Conservation (phyloP, 192 early-diverging fungal genomes). For the Coemansia biformis region DNA sequence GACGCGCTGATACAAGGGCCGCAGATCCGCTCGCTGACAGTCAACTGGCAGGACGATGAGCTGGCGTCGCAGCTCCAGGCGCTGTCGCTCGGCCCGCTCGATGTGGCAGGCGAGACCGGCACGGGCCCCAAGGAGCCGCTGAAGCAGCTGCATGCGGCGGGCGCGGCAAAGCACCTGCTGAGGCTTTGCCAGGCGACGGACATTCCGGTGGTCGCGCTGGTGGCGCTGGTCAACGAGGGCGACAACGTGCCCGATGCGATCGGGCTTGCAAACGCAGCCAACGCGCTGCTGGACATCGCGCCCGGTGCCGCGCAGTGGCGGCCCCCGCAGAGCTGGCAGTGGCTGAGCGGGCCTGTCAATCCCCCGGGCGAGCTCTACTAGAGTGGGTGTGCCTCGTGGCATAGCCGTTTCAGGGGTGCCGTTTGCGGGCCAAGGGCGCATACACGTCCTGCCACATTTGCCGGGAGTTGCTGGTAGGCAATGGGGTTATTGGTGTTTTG, state of each 20-base stretch:
- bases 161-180: conserved; percentile 55
- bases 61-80: conserved; percentile 20
- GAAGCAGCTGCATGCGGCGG: conserved; percentile 55
- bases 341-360: conserved; percentile 29
- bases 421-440: no score
- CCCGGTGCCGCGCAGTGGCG: conserved; percentile 16
- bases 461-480: no score
- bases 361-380: conserved; percentile 24
- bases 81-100: conserved; percentile 19
- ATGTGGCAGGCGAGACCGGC: background rate
- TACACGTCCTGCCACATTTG: no score
- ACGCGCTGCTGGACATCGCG: conserved; percentile 21
- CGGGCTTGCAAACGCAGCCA: conserved; percentile 53
- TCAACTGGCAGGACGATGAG: conserved; percentile 47
- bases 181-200: conserved; percentile 34
- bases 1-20: conserved; percentile 58
- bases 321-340: conserved; percentile 42
- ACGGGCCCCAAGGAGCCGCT: conserved; percentile 19
- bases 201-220: conserved; percentile 46
- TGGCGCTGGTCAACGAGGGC: conserved; percentile 68
- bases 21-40: conserved; percentile 44
- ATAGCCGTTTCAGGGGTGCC: no score
- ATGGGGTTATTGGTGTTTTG: no score
- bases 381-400: no score
- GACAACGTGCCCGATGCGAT: conserved; percentile 69